Evolutionary conservation across 2,329 filamentous ascomycete species (phyloP).

Genomic region (Cercospora citrullina): DNA sequence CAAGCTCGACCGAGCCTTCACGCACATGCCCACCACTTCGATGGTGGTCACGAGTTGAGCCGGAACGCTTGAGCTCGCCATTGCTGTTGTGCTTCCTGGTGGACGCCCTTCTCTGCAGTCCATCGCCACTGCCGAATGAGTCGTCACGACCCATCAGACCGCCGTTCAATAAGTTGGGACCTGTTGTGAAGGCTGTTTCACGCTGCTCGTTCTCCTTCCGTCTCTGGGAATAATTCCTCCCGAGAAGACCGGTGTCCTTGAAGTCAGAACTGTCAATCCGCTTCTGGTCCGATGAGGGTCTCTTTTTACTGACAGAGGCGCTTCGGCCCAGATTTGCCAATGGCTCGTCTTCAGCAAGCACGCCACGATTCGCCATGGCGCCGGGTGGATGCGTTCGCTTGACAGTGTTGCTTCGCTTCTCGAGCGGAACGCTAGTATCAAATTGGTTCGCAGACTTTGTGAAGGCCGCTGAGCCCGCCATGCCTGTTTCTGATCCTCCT

Average conservation of each 20-base stretch:
- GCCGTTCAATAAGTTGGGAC: slow-evolving; percentile 58
- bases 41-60: slow-evolving; percentile 22
- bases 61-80: slow-evolving; percentile 26
- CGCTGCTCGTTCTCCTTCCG: slow-evolving; percentile 43
- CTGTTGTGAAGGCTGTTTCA: slow-evolving; percentile 56
- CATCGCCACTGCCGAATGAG: slow-evolving; percentile 15
- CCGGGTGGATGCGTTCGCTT: slow-evolving; percentile 41
- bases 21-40: slow-evolving; percentile 19
- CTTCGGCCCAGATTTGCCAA: slow-evolving; percentile 34
- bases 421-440: slow-evolving; percentile 29
- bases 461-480: slow-evolving; percentile 18
- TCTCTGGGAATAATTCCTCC: slow-evolving; percentile 52
- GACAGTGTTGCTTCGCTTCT: slow-evolving; percentile 21
- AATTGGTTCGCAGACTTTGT: slow-evolving; percentile 29
- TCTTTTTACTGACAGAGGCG: slow-evolving; percentile 22
- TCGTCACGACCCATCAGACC: slow-evolving; percentile 25
- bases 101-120: slow-evolving; percentile 19
- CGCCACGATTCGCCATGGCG: slow-evolving; percentile 28
- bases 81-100: slow-evolving; percentile 20
- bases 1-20: slow-evolving; percentile 41
- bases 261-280: slow-evolving; percentile 43
- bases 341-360: slow-evolving; percentile 40
- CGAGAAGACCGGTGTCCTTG: slow-evolving; percentile 49
- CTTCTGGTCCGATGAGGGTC: slow-evolving; percentile 29
- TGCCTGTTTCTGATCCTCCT: slow-evolving; percentile 6